Conservation (phyloP, 2,329 filamentous ascomycete species). For the Sporothrix protearum region DNA sequence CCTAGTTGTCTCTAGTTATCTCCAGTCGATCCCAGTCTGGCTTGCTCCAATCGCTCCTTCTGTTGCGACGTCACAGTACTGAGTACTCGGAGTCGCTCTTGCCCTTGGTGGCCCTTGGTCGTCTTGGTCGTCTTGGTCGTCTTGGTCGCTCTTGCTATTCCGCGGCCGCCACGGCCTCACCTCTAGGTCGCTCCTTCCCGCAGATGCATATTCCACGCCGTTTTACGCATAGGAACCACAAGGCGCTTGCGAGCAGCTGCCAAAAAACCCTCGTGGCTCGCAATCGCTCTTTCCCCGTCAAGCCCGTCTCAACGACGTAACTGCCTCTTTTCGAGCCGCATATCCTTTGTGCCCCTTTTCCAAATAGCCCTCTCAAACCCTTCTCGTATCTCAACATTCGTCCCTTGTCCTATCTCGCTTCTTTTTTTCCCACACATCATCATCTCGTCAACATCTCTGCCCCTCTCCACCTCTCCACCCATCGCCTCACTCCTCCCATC, state of each 20-base stretch:
- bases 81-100: not conserved
- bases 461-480: not conserved
- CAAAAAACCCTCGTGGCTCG: not conserved
- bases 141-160: not conserved
- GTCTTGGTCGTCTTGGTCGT: no score
- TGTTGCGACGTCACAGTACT: not conserved
- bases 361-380: no score
- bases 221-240: not conserved
- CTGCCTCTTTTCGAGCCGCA: not conserved
- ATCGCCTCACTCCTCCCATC: not conserved
- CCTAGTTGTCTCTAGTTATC: not conserved
- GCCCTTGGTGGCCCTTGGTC: not conserved
- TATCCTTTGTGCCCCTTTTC: not conserved
- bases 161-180: not conserved
- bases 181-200: conserved; percentile 3
- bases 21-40: not conserved
- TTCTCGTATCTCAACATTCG: not conserved
- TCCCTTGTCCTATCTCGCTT: not conserved
- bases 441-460: not conserved
- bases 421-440: not conserved
- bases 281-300: conserved; percentile 5
- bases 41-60: not conserved
- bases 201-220: not conserved
- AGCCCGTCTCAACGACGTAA: not conserved
- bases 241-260: not conserved